Base-by-base conservation (phyloP, 2,329 filamentous ascomycete genomes). In the Pezicula rhizophila region DNA sequence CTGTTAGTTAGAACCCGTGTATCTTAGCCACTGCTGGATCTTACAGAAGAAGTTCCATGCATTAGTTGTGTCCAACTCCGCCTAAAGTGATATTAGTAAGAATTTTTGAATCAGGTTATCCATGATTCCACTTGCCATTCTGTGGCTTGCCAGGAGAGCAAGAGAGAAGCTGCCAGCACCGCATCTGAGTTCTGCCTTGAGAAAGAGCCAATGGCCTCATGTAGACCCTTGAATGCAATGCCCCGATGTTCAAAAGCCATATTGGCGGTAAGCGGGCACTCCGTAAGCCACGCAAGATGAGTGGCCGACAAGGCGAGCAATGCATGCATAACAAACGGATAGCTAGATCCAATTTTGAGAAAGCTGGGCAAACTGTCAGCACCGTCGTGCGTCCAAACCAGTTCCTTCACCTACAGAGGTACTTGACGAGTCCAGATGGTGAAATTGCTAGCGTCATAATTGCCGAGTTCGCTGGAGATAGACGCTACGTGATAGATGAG, bases 341-440 rank as follows among this genome's bases (percentile, higher is more conserved):
- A 84, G 15, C 83, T 84, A 44, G 89, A 79, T 49, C 89, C 89
- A 62, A 96, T 86, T 58, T 84, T 83, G 55, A 99, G 77, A 61
- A 93, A 89, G 44, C 87, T 91, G 28, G 7, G 62, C 26, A 46
- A 54, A 50, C 51, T 56, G 64, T 72, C 50, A 66, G 62, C 49
- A 55, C 55, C 46, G 41, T n/a, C 11, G 8, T 10, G 5, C 31
- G 28, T 8, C 39, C 44, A 23, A 17, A n/a, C 50, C 37, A 60
- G 48, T 57, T 43, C 23, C 43, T 41, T 4, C 38, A 76, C 88
- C 75, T 79, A 96, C 90, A 85, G 89, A 52, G 90, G 91, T 64
- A 97, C 89, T 68, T 93, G 87, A 62, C 88, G 83, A 44, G 90
- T 91, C 93, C 93, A 99, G 52, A 95, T 75, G 18, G 90, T 95